A percentile compares a stretch with the other conserved stretches of the same genome.
These are phyloP conservation scores for Dacryopinax spathularia DNA, from an alignment of 768 basidiomycete species.

Conservation along the genomic window DNA sequence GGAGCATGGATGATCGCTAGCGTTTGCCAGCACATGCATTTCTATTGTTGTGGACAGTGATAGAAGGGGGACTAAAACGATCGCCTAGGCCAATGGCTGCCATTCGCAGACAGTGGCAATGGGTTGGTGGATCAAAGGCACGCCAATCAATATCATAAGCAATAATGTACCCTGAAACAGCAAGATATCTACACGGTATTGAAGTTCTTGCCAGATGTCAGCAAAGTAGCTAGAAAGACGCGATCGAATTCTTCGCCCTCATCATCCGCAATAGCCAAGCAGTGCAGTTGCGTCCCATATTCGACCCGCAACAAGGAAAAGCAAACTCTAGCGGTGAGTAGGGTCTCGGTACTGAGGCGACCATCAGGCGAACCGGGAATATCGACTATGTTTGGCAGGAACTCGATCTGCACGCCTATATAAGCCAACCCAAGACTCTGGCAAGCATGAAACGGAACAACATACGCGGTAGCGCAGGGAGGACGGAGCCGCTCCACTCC, in stretches of 20 bases:
- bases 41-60: no score
- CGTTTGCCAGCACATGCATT: no score
- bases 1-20: no score
- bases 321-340: neutral
- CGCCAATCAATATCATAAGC: no score
- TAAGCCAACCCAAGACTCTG: no score
- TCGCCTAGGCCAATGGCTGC: no score
- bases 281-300: neutral
- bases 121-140: no score
- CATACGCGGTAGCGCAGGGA: neutral
- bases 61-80: no score
- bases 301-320: neutral
- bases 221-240: neutral
- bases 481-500: neutral
- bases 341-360: neutral
- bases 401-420: neutral
- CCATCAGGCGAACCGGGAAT: no score
- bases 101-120: no score
- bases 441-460: neutral
- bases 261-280: neutral
- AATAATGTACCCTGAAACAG: no score
- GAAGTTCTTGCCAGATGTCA: neutral
- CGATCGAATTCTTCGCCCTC: neutral
- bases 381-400: neutral
- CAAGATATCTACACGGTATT: no score